Evolutionary conservation across 208 protist species (phyloP).

Genomic region (Lotmaria passim): DNA sequence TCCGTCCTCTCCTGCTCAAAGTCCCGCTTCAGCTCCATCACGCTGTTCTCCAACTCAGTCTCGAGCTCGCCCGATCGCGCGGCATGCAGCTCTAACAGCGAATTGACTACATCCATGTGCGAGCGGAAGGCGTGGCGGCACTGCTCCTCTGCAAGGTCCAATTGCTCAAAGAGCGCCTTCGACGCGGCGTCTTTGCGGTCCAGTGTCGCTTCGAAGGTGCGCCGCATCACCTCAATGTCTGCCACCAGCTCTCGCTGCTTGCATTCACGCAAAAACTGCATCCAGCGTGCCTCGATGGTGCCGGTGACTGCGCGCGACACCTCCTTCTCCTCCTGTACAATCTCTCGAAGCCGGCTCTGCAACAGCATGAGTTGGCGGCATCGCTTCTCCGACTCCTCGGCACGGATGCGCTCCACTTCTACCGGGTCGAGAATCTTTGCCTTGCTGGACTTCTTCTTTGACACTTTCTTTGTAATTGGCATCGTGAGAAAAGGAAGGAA

Average conservation of each 20-base stretch:
- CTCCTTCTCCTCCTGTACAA: constrained; percentile 83
- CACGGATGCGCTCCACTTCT: constrained; percentile 58
- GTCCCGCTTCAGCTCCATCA: constrained; percentile 89
- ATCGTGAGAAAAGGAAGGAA: constrained; percentile 12
- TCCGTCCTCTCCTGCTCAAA: constrained; percentile 93
- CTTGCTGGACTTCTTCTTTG: constrained; percentile 34
- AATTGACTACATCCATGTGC: constrained; percentile 92
- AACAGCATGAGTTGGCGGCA: constrained; percentile 75
- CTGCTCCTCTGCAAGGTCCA: constrained; percentile 95
- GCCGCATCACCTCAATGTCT: constrained; percentile 88
- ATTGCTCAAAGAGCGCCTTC: constrained; percentile 84
- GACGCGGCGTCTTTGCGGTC: constrained; percentile 95
- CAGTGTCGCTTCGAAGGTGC: constrained; percentile 91
- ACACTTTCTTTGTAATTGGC: constrained; percentile 26
- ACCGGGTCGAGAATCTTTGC: constrained; percentile 53
- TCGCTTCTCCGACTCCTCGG: constrained; percentile 78
- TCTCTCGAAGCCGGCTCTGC: constrained; percentile 68
- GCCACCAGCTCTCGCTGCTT: constrained; percentile 93
- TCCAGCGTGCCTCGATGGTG: constrained; percentile 88
- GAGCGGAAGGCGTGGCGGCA: constrained; percentile 88
- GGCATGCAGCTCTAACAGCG: constrained; percentile 90
- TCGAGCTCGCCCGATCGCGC: constrained; percentile 82
- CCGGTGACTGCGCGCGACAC: constrained; percentile 48
- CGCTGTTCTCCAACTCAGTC: constrained; percentile 90
- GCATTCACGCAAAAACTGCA: constrained; percentile 90